phyloP scores from a whole-genome alignment of 306 rosid species.

The Oemleria cerasiformis region DNA sequence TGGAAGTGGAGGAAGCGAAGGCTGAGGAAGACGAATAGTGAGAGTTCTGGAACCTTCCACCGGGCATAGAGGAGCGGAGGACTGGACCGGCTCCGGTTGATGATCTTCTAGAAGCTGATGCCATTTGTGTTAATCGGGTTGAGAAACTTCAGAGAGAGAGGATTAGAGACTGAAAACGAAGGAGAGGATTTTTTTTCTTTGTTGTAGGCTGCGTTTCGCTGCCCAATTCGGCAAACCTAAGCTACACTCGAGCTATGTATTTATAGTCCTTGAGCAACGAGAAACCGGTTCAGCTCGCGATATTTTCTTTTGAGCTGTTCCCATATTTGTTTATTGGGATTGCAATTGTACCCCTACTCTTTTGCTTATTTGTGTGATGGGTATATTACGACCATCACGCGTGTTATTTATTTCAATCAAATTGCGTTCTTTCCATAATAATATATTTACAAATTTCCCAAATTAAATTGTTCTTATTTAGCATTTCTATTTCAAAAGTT shows the following conservation, averaged over 20 bases:
- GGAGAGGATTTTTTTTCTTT: not conserved
- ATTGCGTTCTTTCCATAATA: not conserved
- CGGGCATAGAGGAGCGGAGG: conserved; percentile 53
- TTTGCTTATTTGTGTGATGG: conserved; percentile 12
- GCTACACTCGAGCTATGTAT: conserved; percentile 65
- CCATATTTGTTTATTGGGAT: conserved; percentile 29
- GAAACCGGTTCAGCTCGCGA: not conserved
- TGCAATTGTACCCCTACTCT: conserved; percentile 5
- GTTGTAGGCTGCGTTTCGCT: conserved; percentile 44
- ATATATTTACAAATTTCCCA: too few species aligned
- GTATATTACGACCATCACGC: not conserved
- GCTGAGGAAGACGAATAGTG: conserved; percentile 37
- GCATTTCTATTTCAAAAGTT: not conserved
- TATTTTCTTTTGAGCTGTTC: conserved; percentile 11
- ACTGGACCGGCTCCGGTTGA: conserved; percentile 47
- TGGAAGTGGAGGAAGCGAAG: conserved; percentile 71
- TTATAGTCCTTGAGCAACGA: conserved; percentile 34
- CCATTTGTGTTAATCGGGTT: conserved; percentile 38
- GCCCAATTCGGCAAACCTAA: conserved; percentile 69
- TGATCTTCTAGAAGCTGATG: conserved; percentile 59
- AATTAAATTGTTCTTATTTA: too few species aligned
- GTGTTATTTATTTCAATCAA: not conserved
- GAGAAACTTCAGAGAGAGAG: conserved; percentile 17
- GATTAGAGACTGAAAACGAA: not conserved
- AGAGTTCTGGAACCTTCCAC: conserved; percentile 48